These are phyloP conservation scores for Nannochloropsis granulata DNA, from an alignment of 108 stramenopile genomes.

Conservation along the genomic window DNA sequence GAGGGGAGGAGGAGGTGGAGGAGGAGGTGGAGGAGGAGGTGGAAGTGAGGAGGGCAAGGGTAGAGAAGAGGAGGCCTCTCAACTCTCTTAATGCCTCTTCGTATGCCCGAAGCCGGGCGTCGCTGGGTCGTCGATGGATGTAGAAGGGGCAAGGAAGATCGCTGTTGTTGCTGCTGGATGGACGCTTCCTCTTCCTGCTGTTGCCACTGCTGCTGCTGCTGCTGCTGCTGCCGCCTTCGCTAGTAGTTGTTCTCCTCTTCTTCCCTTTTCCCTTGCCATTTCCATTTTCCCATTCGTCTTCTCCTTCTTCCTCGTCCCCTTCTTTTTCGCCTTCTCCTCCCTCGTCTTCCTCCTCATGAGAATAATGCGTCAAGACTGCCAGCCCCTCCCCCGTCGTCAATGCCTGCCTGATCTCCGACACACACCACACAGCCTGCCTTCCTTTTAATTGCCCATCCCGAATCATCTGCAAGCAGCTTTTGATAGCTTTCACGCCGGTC, in stretches of 20 bases:
- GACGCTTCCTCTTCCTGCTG: too few species aligned
- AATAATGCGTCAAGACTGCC: neutral
- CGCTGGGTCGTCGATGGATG: too few species aligned
- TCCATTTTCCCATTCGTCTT: neutral
- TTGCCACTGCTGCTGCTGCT: too few species aligned
- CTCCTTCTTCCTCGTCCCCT: neutral
- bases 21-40: too few species aligned
- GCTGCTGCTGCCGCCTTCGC: neutral
- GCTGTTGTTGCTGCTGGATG: too few species aligned
- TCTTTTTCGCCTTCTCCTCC: neutral
- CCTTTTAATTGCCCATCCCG: neutral
- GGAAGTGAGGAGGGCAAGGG: too few species aligned
- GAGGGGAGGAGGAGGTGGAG: too few species aligned
- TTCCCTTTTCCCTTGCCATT: neutral
- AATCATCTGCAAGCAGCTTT: neutral
- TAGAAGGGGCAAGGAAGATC: too few species aligned
- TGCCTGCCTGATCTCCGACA: neutral
- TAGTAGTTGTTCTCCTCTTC: neutral
- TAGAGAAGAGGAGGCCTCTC: too few species aligned
- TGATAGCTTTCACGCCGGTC: neutral
- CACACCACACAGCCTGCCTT: neutral
- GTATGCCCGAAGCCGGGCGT: too few species aligned
- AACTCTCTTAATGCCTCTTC: too few species aligned
- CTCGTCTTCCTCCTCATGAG: neutral
- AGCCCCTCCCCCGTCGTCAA: neutral